Evolutionary conservation across 2,329 filamentous ascomycete species (phyloP).

Genomic region (Xylariaceae sp.): DNA sequence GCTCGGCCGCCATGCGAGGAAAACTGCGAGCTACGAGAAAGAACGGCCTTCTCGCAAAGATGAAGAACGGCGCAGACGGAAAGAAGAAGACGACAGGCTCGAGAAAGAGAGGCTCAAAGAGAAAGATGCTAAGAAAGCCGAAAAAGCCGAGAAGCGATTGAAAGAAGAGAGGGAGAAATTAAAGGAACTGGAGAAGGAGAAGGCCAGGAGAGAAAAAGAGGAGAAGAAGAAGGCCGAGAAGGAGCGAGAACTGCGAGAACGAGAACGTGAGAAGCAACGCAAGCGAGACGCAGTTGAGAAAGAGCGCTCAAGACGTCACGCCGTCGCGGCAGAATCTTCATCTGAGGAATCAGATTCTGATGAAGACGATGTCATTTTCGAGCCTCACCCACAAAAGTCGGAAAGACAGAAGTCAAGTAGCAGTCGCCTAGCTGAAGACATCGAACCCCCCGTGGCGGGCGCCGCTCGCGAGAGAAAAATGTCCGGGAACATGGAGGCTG

Average conservation of each 20-base stretch:
- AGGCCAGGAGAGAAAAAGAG: conserved; percentile 16
- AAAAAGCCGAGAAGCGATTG: conserved; percentile 27
- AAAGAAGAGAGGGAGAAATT: conserved; percentile 34
- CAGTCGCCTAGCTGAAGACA: conserved; percentile 26
- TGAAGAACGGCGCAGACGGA: conserved; percentile 36
- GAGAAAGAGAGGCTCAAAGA: conserved; percentile 22
- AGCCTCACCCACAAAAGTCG: conserved; percentile 17
- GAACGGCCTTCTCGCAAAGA: conserved; percentile 43
- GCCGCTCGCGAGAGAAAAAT: conserved; percentile 22
- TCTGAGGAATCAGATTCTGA: conserved; percentile 16
- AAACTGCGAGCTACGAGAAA: conserved; percentile 44
- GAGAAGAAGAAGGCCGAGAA: conserved; percentile 19
- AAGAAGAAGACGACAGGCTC: conserved; percentile 32
- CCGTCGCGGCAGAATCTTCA: conserved; percentile 22
- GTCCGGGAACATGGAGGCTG: conserved; percentile 26
- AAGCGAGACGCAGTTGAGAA: conserved; percentile 31
- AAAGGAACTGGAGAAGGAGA: conserved; percentile 33
- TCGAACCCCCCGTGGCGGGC: conserved; percentile 2
- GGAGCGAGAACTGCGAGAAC: conserved; percentile 5
- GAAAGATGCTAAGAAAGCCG: conserved; percentile 15
- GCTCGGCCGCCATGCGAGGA: conserved; percentile 40
- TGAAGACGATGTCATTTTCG: conserved; percentile 20
- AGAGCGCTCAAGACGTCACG: conserved; percentile 21
- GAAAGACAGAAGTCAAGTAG: conserved; percentile 31
- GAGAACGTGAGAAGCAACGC: conserved; percentile 32